Conservation (phyloP, 2,329 filamentous ascomycete species). For the Paraconiothyrium sp. region DNA sequence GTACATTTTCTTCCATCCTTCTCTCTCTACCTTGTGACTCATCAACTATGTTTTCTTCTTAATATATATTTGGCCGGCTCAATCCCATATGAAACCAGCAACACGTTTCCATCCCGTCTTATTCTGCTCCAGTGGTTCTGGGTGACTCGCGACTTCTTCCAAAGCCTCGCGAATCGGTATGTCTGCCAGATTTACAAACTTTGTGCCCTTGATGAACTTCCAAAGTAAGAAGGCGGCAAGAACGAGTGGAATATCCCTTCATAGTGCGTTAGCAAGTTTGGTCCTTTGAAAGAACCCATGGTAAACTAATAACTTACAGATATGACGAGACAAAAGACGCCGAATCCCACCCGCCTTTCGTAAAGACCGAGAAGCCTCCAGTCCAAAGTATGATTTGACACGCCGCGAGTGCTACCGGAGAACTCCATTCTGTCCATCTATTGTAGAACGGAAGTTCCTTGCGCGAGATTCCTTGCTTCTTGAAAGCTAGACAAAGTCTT, state of each 20-base stretch:
- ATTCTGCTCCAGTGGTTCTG: conserved; percentile 31
- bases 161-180: conserved; percentile 36
- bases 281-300: background rate
- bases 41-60: background rate
- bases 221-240: conserved; percentile 66
- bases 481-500: conserved; percentile 58
- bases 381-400: conserved; percentile 71
- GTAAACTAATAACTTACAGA: conserved; percentile 24
- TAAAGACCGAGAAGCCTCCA: conserved; percentile 67
- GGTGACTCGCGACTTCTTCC: conserved; percentile 29
- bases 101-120: conserved; percentile 26
- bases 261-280: conserved; percentile 46
- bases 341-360: conserved; percentile 49
- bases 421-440: conserved; percentile 47
- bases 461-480: conserved; percentile 64
- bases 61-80: background rate
- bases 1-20: too few relatives aligned
- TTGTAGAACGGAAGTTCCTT: conserved; percentile 41
- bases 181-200: conserved; percentile 45
- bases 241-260: conserved; percentile 52
- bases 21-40: too few relatives aligned
- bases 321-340: conserved; percentile 47
- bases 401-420: conserved; percentile 49
- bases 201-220: conserved; percentile 72
- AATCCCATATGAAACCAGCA: conserved; percentile 32